phyloP scores from a whole-genome alignment of 2,329 filamentous ascomycete species.

The Eutypella sp. region DNA sequence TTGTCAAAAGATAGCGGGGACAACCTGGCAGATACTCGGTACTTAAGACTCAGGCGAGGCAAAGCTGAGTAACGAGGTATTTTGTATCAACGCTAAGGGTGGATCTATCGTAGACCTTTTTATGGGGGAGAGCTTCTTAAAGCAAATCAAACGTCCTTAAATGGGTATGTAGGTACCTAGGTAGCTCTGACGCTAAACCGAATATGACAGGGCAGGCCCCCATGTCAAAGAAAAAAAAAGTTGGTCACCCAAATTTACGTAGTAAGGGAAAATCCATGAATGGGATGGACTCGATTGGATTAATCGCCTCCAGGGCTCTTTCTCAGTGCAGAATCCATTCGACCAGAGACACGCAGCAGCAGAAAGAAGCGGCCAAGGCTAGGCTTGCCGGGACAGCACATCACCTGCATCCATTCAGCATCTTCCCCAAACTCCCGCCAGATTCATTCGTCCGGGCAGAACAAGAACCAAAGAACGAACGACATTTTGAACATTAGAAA shows the following conservation, averaged over 20 bases:
- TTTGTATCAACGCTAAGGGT: background rate
- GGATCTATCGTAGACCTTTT: background rate
- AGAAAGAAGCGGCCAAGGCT: background rate
- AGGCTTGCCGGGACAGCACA: background rate
- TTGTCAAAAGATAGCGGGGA: background rate
- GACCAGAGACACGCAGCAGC: background rate
- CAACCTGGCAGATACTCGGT: background rate
- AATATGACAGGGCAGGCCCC: background rate
- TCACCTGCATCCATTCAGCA: background rate
- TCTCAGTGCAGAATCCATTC: too few species aligned
- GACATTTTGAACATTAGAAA: too few species aligned
- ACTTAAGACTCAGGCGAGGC: background rate
- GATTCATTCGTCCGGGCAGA: too few species aligned
- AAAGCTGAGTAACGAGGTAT: too few species aligned
- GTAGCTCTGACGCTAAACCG: background rate
- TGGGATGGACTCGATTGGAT: too few species aligned
- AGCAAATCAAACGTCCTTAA: background rate
- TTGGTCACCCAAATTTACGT: too few species aligned
- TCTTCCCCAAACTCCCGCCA: slow-evolving; percentile 1
- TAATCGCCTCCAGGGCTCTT: too few species aligned
- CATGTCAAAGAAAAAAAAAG: background rate
- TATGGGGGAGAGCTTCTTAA: background rate
- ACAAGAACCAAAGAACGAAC: too few species aligned
- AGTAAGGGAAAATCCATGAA: too few species aligned
- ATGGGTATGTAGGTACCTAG: too few species aligned